Conservation (phyloP, 306 rosid genomes). For the Pyrus bretschneideri region DNA sequence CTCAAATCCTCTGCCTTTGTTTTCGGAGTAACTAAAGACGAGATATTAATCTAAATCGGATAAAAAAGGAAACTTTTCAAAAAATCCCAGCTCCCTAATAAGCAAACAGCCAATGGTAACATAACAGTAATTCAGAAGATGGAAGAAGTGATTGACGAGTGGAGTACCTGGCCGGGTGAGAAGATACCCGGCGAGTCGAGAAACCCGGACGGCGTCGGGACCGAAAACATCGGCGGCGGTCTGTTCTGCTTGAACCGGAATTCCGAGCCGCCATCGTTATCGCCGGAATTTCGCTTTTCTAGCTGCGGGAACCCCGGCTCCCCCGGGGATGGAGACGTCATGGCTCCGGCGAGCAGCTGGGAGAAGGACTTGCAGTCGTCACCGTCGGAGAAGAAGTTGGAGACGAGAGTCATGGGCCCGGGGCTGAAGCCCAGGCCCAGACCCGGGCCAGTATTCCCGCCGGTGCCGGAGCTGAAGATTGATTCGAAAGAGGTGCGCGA, state of each 20-base stretch:
- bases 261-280: constrained; percentile 3
- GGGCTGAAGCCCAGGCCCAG: constrained; percentile 52
- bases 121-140: background rate
- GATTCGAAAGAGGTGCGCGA: constrained; percentile 54
- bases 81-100: background rate
- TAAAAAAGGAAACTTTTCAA: background rate
- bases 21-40: background rate
- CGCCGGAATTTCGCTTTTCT: constrained; percentile 18
- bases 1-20: background rate
- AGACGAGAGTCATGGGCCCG: constrained; percentile 77
- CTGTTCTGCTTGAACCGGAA: constrained; percentile 25
- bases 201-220: constrained; percentile 25
- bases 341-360: constrained; percentile 78
- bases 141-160: background rate
- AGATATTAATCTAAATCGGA: background rate
- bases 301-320: constrained; percentile 1
- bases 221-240: constrained; percentile 23
- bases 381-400: constrained; percentile 48
- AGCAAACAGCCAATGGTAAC: background rate
- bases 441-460: constrained; percentile 16
- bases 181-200: constrained; percentile 41
- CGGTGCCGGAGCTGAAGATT: constrained; percentile 26
- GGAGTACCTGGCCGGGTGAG: constrained; percentile 51
- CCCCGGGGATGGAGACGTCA: constrained; percentile 43
- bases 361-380: constrained; percentile 69